Base-by-base conservation (phyloP, 2,329 filamentous ascomycete genomes). In the Verruconis gallopava region DNA sequence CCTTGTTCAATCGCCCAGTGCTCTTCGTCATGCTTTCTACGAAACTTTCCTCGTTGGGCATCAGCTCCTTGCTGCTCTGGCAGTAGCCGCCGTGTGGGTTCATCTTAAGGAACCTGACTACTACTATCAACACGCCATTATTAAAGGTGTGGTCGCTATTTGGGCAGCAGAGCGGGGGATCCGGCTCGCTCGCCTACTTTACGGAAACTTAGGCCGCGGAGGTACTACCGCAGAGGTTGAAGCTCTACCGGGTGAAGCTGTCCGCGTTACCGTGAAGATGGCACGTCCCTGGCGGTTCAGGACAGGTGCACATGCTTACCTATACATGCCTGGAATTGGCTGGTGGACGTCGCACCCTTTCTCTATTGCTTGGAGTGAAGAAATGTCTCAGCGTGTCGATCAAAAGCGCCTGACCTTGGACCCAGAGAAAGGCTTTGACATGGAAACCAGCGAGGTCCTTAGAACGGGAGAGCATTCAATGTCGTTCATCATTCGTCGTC, bases 401-500 rank as follows among this genome's bases (percentile, higher is more conserved):
- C 25, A 30, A n/a, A 30, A 30, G 25, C 25, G 50, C 39, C 40
- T 48, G 13, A 40, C 48, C 20, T 4, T 44, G 2, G 30, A 37
- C 6, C 15, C 30, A 40, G 65, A 71, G 50, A 69, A 70, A 49
- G 56, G 59, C 17, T 56, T 69, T 4, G 63, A 64, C 5, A 65
- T 68, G 54, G 34, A 9, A 9, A 15, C 71, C 51, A 73, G 77
- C 46, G 58, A 73, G 11, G 61, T 71, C 39, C 61, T 61, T 22
- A 53, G 63, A 12, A 64, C 48, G 70, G 25, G 25, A 30, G 9
- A 70, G 52, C 69, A 69, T 1, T 74, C 68, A 15, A 75, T 94
- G 46, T 86, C 82, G 0, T 84, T 95, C 52, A 70, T 96, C 52
- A 80, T 95, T 50, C 84, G 85, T 47, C 84, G 86, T 20, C 82